phyloP scores from a whole-genome alignment of 768 basidiomycete genomes.

The Lanmaoa rubissima region DNA sequence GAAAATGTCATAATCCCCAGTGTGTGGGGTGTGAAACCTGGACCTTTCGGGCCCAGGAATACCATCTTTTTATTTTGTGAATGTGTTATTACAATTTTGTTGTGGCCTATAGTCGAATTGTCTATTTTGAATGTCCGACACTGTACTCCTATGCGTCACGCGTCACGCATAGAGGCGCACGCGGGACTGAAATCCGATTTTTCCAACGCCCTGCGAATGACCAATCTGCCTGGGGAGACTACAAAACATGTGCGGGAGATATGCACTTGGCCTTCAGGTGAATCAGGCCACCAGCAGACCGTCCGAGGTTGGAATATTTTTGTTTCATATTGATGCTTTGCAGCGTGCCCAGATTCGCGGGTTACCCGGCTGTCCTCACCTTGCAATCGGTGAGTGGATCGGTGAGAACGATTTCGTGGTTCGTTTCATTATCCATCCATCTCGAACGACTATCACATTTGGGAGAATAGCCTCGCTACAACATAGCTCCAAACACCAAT shows the following conservation, averaged over 20 bases:
- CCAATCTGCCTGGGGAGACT: too few species aligned
- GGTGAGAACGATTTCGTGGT: slow-evolving; percentile 55
- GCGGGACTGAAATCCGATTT: too few species aligned
- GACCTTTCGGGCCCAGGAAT: too few species aligned
- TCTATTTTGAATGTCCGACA: too few species aligned
- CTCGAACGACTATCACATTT: not conserved
- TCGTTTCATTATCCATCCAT: slow-evolving; percentile 12
- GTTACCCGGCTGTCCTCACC: slow-evolving; percentile 42
- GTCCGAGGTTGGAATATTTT: not conserved
- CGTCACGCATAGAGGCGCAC: too few species aligned
- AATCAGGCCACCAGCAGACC: not conserved
- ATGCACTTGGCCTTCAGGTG: slow-evolving; percentile 51
- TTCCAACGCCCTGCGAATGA: too few species aligned
- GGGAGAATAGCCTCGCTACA: slow-evolving; percentile 52
- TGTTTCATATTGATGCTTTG: not conserved
- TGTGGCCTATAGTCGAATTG: too few species aligned
- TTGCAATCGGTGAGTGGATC: slow-evolving; percentile 58
- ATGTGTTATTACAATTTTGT: too few species aligned
- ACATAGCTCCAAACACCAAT: slow-evolving; percentile 79
- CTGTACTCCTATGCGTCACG: too few species aligned
- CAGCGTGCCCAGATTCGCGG: slow-evolving; percentile 28
- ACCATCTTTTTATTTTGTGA: too few species aligned
- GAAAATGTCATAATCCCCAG: too few species aligned
- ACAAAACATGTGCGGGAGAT: slow-evolving; percentile 59
- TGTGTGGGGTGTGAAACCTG: too few species aligned